Base-by-base conservation (phyloP, 2,329 filamentous ascomycete genomes). In the Colletotrichum abscissum region DNA sequence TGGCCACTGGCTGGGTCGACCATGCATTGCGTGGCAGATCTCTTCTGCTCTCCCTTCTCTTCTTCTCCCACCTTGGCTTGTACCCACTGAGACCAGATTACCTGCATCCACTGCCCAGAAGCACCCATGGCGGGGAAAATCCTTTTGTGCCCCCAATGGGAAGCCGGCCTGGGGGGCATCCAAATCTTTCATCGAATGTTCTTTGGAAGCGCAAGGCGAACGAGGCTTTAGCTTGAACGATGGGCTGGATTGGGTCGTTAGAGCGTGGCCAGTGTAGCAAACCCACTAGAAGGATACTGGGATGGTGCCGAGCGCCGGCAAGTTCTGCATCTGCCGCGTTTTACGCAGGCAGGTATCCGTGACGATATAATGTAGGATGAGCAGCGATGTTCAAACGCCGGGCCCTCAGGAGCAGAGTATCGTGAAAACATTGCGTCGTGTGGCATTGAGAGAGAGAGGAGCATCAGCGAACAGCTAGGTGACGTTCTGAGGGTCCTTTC, bases 1-100 rank as follows among this genome's bases (percentile, higher is more conserved):
- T 64, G 55, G 63, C 38, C 58, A 24, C 38, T 11, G 38, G 19
- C 42, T 49, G 55, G 57, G 60, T 52, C 59, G 42, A 19, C 38
- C 56, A 28, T 67, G 30, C 59, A 55, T 73, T 73, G 58, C 28
- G 49, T 72, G 56, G 67, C 68, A 73, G 62, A 63, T 72, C 56
- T 38, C 46, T 69, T 55, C 54, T 24, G 46, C 62, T 63, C 28
- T 14, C n/a, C 35, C 35, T 64, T 55, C 30, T 52, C 67, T 67
- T 49, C 56, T 46, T 55, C 35, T 38, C 56, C 66, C 60, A 26
- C 54, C n/a, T 56, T 70, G 49, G 66, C 59, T 64, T 55, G 67
- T 46, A 26, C 42, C 30, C 55, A 70, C 22, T 30, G 16, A n/a
- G 28, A 28, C 35, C 59, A 68, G 54, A 54, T 55, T 42, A 38